phyloP scores from a whole-genome alignment of 2,329 filamentous ascomycete species.

The Epichloe typhina region DNA sequence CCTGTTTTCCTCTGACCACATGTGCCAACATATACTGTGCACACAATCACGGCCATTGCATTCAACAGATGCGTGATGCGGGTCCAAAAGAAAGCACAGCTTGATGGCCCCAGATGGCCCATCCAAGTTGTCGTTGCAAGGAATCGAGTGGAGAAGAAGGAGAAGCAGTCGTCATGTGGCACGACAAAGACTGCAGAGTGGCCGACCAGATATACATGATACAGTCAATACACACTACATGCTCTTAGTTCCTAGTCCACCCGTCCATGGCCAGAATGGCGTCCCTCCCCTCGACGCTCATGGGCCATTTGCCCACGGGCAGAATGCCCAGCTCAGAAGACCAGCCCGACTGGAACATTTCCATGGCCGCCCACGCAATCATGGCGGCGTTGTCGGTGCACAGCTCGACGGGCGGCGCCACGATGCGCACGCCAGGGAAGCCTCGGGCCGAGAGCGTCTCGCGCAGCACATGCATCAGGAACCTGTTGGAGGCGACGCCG shows the following conservation, averaged over 20 bases:
- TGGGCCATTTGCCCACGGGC: slow-evolving; percentile 57
- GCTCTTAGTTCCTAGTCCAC: slow-evolving; percentile 23
- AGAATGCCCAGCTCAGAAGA: slow-evolving; percentile 45
- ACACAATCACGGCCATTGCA: too few relatives aligned
- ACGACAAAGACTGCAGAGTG: too few relatives aligned
- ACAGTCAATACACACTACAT: background rate
- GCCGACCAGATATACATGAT: background rate
- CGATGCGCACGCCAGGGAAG: slow-evolving; percentile 44
- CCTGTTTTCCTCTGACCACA: too few relatives aligned
- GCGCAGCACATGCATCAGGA: slow-evolving; percentile 54
- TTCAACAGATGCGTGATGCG: too few relatives aligned
- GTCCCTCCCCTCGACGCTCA: slow-evolving; percentile 41
- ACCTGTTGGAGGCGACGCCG: slow-evolving; percentile 78
- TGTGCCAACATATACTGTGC: too few relatives aligned
- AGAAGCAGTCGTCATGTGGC: background rate
- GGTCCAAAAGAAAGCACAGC: too few relatives aligned
- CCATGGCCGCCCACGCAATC: slow-evolving; percentile 87
- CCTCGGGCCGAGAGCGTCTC: slow-evolving; percentile 51
- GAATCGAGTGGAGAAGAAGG: too few relatives aligned
- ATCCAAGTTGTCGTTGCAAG: too few relatives aligned
- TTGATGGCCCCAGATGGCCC: too few relatives aligned
- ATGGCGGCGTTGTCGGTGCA: slow-evolving; percentile 97
- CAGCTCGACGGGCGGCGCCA: slow-evolving; percentile 61
- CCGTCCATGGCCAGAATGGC: slow-evolving; percentile 52
- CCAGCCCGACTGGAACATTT: slow-evolving; percentile 80